Conservation (phyloP, 2,329 filamentous ascomycete genomes). For the Fusarium coffeatum region DNA sequence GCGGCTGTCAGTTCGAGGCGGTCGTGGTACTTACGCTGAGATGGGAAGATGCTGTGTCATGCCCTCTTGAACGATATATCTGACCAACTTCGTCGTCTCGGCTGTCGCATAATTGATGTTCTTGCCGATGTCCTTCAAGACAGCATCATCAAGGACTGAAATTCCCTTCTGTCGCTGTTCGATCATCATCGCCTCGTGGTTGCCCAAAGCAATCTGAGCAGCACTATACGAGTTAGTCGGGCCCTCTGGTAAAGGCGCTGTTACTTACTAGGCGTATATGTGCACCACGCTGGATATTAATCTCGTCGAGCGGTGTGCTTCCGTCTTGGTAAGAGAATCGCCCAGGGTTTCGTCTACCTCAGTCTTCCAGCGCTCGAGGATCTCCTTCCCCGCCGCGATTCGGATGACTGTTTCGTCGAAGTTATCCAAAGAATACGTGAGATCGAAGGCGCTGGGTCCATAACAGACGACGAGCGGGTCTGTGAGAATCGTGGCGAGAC, state of each 20-base stretch:
- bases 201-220: conserved; percentile 23
- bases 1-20: rapidly evolving
- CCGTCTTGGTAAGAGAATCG: background rate
- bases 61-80: conserved; percentile 4
- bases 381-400: background rate
- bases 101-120: conserved; percentile 8
- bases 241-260: rapidly evolving
- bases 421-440: conserved; percentile 5
- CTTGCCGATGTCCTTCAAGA: conserved; percentile 14
- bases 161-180: conserved; percentile 32
- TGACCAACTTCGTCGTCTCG: conserved; percentile 11
- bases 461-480: conserved; percentile 16
- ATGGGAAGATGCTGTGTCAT: conserved; percentile 15
- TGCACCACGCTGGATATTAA: conserved; percentile 28
- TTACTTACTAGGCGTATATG: conserved; percentile 28
- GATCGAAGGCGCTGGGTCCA: conserved; percentile 9
- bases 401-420: conserved; percentile 2
- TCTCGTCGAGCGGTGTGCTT: conserved; percentile 8
- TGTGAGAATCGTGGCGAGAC: conserved; percentile 6
- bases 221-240: background rate
- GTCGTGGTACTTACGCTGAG: background rate
- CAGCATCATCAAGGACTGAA: conserved; percentile 10
- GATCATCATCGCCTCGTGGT: conserved; percentile 27
- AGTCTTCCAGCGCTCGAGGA: background rate
- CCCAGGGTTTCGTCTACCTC: conserved; percentile 1